Evolutionary conservation across 257 asterid species (phyloP).

Genomic region (Anisodus acutangulus): DNA sequence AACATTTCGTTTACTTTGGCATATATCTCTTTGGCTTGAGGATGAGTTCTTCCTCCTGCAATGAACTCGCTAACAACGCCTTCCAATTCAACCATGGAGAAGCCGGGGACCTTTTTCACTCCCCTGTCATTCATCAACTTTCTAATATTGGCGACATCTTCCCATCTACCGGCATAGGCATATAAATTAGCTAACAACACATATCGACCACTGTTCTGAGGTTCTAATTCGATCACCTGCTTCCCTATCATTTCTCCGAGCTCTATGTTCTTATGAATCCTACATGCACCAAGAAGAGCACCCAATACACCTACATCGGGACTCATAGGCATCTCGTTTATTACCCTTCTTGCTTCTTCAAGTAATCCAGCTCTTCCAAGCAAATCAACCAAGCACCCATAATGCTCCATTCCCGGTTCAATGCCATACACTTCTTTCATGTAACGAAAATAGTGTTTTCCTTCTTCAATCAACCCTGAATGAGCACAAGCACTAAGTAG

Average conservation of each 20-base stretch:
- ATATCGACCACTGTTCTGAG: constrained; percentile 78
- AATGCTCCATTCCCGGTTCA: constrained; percentile 76
- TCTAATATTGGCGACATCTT: constrained; percentile 68
- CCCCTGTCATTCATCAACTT: constrained; percentile 88
- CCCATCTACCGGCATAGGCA: constrained; percentile 75
- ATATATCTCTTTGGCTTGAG: constrained; percentile 64
- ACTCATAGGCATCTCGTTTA: constrained; percentile 67
- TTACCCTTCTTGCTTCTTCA: constrained; percentile 62
- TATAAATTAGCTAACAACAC: constrained; percentile 74
- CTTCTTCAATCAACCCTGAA: constrained; percentile 78
- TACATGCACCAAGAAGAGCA: constrained; percentile 89
- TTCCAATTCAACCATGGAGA: constrained; percentile 62
- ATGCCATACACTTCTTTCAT: constrained; percentile 62
- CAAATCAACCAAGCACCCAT: constrained; percentile 87
- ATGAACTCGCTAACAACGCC: constrained; percentile 65
- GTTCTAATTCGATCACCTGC: constrained; percentile 71
- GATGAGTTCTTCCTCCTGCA: constrained; percentile 81
- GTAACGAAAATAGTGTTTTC: constrained; percentile 56
- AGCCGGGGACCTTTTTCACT: constrained; percentile 73
- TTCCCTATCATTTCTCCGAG: constrained; percentile 76
- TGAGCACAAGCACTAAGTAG: constrained; percentile 83
- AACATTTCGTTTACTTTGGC: constrained; percentile 66
- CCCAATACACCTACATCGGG: constrained; percentile 79
- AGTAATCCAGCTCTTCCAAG: constrained; percentile 85
- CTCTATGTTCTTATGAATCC: constrained; percentile 65